A percentile compares a stretch with the other conserved stretches of the same genome.
Evolutionary conservation across 1,284 basidiomycete genomes (phyloP).

Genomic region (Ganoderma boninense): DNA sequence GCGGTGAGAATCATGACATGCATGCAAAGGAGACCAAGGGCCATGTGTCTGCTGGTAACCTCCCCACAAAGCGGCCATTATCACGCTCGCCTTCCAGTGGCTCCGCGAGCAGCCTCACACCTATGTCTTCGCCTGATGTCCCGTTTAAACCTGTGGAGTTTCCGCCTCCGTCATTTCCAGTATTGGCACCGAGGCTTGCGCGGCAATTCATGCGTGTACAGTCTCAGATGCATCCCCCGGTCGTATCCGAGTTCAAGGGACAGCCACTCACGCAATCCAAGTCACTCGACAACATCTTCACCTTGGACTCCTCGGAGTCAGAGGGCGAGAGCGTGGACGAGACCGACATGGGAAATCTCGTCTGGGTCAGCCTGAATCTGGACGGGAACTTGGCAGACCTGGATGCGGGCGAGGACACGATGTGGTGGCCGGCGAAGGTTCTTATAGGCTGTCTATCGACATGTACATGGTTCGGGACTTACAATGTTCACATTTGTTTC

Average conservation of each 20-base stretch:
- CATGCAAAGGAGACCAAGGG: not conserved
- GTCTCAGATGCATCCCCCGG: conserved; percentile 12
- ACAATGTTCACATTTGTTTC: conserved; percentile 2
- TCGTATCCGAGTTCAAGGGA: not conserved
- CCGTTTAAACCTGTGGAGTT: conserved; percentile 7
- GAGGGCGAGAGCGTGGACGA: conserved; percentile 29
- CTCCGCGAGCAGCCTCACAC: conserved; percentile 17
- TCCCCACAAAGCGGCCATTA: conserved; percentile 25
- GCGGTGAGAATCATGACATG: not conserved
- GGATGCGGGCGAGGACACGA: conserved; percentile 31
- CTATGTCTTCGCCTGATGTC: conserved; percentile 18
- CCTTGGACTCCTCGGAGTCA: conserved; percentile 23
- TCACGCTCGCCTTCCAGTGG: conserved; percentile 20
- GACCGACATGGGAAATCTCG: conserved; percentile 37
- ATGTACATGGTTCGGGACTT: conserved; percentile 7
- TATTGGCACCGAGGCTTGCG: conserved; percentile 26
- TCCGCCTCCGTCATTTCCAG: conserved; percentile 16
- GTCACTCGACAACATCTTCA: conserved; percentile 26
- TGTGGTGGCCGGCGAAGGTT: conserved; percentile 52
- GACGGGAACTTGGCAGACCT: conserved; percentile 33
- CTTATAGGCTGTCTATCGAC: conserved; percentile 6
- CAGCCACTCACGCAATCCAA: conserved; percentile 17
- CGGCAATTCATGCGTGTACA: conserved; percentile 31
- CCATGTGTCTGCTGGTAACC: not conserved
- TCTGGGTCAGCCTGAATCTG: conserved; percentile 45